phyloP scores from a whole-genome alignment of 306 rosid species.

The Begonia loranthoides region DNA sequence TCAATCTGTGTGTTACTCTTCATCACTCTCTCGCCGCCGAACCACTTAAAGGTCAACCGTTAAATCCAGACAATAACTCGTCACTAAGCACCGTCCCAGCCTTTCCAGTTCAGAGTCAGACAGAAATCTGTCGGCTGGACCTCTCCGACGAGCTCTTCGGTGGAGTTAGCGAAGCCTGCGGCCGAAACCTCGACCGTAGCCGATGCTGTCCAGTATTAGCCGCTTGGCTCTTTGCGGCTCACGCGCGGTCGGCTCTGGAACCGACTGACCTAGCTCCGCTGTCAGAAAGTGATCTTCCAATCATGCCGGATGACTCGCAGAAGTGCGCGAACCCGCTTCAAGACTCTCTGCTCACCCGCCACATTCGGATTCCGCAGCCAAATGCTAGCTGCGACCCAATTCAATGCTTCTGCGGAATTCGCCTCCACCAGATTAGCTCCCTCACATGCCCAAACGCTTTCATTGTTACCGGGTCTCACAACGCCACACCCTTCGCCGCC shows the following conservation, averaged over 20 bases:
- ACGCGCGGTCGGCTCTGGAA: slow-evolving; percentile 68
- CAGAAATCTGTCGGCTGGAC: slow-evolving; percentile 64
- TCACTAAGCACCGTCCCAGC: slow-evolving; percentile 79
- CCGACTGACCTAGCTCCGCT: slow-evolving; percentile 27
- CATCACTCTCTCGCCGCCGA: slow-evolving; percentile 16
- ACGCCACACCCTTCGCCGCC: slow-evolving; percentile 71
- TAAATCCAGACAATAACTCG: slow-evolving; percentile 37
- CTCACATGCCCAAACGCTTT: slow-evolving; percentile 76
- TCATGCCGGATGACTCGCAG: slow-evolving; percentile 97
- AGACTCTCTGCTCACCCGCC: slow-evolving; percentile 42
- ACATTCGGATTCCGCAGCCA: slow-evolving; percentile 74
- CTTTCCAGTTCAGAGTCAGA: slow-evolving; percentile 53
- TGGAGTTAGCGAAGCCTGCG: slow-evolving; percentile 83
- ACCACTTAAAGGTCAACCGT: slow-evolving; percentile 44
- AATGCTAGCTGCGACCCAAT: slow-evolving; percentile 85
- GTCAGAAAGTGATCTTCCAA: slow-evolving; percentile 38
- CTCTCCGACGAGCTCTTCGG: slow-evolving; percentile 94
- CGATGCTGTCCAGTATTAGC: slow-evolving; percentile 95
- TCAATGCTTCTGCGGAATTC: slow-evolving; percentile 81
- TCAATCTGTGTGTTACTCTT: neutral
- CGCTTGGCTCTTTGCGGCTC: slow-evolving; percentile 97
- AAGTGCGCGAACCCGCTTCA: slow-evolving; percentile 88
- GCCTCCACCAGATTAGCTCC: slow-evolving; percentile 81
- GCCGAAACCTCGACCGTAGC: slow-evolving; percentile 81
- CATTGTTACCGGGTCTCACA: slow-evolving; percentile 38